Conservation (phyloP, 345 rosid species). For the Rubroshorea leprosula region DNA sequence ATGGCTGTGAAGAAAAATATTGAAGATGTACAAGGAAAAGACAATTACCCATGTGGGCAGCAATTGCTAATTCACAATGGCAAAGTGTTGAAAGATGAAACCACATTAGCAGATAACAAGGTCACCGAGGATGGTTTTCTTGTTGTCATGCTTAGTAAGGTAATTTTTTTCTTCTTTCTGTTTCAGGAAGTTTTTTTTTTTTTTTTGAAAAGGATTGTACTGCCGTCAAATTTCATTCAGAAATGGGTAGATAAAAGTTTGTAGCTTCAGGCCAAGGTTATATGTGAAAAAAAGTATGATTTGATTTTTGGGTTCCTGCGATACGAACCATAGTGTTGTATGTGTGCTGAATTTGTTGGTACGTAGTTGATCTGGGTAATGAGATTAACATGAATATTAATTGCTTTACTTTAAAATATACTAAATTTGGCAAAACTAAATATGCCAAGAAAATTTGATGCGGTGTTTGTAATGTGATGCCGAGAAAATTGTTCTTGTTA, state of each 20-base stretch:
- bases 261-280: not conserved
- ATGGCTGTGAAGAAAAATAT: constrained; percentile 98
- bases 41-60: constrained; percentile 92
- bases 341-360: not conserved
- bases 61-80: constrained; percentile 94
- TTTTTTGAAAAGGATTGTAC: too few species aligned
- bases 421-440: too few species aligned
- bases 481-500: not conserved
- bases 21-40: constrained; percentile 93
- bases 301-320: not conserved
- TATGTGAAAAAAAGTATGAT: not conserved
- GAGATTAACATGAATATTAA: not conserved
- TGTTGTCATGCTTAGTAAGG: constrained; percentile 99
- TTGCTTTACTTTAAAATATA: too few species aligned
- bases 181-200: not conserved
- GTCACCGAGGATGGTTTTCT: constrained; percentile 94
- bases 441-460: too few species aligned
- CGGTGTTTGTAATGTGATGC: not conserved
- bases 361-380: not conserved
- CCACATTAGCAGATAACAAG: constrained; percentile 69
- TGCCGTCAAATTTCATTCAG: too few species aligned
- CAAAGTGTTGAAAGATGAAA: constrained; percentile 96
- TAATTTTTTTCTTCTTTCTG: constrained; percentile 14
- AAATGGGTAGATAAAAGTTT: not conserved
- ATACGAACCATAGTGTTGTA: not conserved